phyloP scores from a whole-genome alignment of 2,329 filamentous ascomycete genomes.

The Bipolaris cookei region DNA sequence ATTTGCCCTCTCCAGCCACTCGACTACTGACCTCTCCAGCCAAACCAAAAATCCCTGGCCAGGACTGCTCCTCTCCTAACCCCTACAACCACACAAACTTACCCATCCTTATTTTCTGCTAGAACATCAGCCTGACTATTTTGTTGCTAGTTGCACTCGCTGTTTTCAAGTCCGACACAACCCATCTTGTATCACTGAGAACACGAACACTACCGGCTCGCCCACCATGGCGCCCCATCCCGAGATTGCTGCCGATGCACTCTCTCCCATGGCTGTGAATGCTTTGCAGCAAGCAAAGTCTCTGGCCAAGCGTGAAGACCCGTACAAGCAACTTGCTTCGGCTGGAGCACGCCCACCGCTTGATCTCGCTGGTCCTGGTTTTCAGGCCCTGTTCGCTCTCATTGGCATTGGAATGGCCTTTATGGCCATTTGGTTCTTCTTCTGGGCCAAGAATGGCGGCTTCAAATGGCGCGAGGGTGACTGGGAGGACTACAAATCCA shows the following conservation, averaged over 20 bases:
- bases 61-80: conserved; percentile 12
- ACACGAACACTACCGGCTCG: conserved; percentile 19
- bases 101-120: conserved; percentile 15
- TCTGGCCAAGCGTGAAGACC: conserved; percentile 36
- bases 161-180: background rate
- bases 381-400: conserved; percentile 85
- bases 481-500: conserved; percentile 99
- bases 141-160: conserved; percentile 25
- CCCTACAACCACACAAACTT: conserved; percentile 12
- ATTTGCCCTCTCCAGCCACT: conserved; percentile 16
- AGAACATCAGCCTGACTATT: conserved; percentile 23
- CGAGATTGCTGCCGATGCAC: conserved; percentile 28
- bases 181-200: conserved; percentile 10
- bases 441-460: conserved; percentile 91
- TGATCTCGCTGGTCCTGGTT: conserved; percentile 60
- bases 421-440: conserved; percentile 93
- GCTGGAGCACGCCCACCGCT: conserved; percentile 46
- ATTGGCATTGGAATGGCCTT: conserved; percentile 79
- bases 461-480: conserved; percentile 85
- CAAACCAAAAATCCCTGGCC: conserved; percentile 23
- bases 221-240: conserved; percentile 43
- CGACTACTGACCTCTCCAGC: conserved; percentile 7
- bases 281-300: conserved; percentile 38
- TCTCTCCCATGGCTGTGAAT: conserved; percentile 42
- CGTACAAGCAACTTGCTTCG: conserved; percentile 34